Evolutionary conservation across 192 early-diverging fungal species (phyloP), one percentile per base, ranked within the genome.

Genomic region (Obelidium mucronatum): DNA sequence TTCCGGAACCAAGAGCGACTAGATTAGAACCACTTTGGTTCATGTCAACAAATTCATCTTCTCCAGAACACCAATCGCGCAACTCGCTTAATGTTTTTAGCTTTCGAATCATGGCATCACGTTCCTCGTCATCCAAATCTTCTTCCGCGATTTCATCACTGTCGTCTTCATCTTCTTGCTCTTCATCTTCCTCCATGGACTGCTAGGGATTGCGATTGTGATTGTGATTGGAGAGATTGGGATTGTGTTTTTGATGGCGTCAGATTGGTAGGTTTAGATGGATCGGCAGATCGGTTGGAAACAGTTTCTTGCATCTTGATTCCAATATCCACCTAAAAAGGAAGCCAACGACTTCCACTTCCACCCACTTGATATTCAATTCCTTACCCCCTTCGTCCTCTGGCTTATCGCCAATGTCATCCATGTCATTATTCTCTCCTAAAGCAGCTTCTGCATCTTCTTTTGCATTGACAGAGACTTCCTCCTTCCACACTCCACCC

Each of bases 401-500:
- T 36, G 8, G 11, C 44, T 48, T 48, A 48, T 19, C 63, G 34
- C 22, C 63, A 40, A 11, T 31, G 13, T 36, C 75, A 35, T 13
- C 48, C 2, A 11, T 31, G 13, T 36, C 75, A 35, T 13, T 33
- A 1, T 56, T 65, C 34, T 34, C 65, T 24, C 65, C 53, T 17
- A 54, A 48, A 35, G n/a, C 54, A 22, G 26, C 75, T 31, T 67
- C 63, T 19, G 62, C 75, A 58, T 72, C 75, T 36, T 76, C 78
- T 33, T 35, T n/a, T 48, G 64, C 62, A 13, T 36, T n/a, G 40
- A 71, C 54, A n/a, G 84, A 28, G 75, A 83, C 86, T 30, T 86
- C 84, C 11, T 83, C 80, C 60, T 59, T 65, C 60, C 84, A 72
- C 73, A 88, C 85, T 80, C 83, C 78, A 0, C 91, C 88, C 0